Base-by-base conservation (phyloP, 208 protist genomes). In the Acanthamoeba royreba region DNA sequence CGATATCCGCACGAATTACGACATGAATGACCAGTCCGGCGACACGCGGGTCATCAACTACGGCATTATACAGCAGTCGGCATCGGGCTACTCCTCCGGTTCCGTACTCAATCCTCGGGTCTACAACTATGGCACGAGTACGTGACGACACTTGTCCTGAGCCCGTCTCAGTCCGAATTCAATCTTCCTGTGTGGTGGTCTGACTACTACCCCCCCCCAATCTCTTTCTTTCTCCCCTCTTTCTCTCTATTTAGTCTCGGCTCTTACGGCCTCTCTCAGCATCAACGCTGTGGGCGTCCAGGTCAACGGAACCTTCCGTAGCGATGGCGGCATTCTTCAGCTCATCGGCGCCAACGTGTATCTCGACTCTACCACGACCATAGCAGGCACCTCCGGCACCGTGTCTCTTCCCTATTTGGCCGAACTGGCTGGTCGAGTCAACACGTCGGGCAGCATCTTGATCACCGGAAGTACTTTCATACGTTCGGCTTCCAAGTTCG, bases 111-210 rank as follows among this genome's bases (percentile, higher is more conserved):
- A 0, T 33, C 25, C 77, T 28, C 5, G 31, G n/a, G 77, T 87
- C 28, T n/a, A 55, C 4, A 87, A 87, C 77, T 53, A 87, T 33
- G 77, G 77, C 77, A 87, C 77, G 25, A 87, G 63, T 77, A 77
- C 33, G 63, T n/a, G n/a, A n/a, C n/a, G n/a, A n/a, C n/a, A n/a
- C n/a, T n/a, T n/a, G n/a, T n/a, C n/a, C n/a, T n/a, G n/a, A n/a
- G n/a, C n/a, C n/a, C n/a, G n/a, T n/a, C n/a, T n/a, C n/a, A n/a
- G n/a, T n/a, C n/a, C n/a, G n/a, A n/a, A n/a, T n/a, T n/a, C n/a
- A n/a, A n/a, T n/a, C n/a, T n/a, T n/a, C n/a, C n/a, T n/a, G n/a
- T n/a, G n/a, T n/a, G n/a, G n/a, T n/a, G n/a, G n/a, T n/a, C n/a
- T n/a, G n/a, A n/a, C n/a, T n/a, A n/a, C n/a, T n/a, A n/a, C n/a